Base-by-base conservation (phyloP, 1,284 basidiomycete species). In the Irpex rosettiformis region DNA sequence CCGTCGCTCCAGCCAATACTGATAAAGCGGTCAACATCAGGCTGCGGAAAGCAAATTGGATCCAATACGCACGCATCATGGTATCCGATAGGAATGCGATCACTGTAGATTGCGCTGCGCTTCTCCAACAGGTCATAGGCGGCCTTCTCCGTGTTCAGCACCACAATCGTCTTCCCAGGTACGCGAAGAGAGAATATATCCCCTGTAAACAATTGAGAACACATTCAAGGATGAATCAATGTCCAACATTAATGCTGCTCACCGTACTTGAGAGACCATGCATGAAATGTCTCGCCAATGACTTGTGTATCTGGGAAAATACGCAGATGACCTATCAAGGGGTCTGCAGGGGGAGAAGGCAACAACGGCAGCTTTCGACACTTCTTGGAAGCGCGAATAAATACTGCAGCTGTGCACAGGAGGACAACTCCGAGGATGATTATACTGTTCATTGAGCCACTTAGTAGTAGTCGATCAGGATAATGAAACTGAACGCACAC, bases 121-220 rank as follows among this genome's bases (percentile, higher is more conserved):
- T 71, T 74, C 18, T 74, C 74, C 51, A 77, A 59, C 3, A 77
- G 64, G 7, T 77, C 75, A 10, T 60, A 62, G 18, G 72, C 69
- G 0, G 67, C 66, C 53, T 69, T 58, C 6, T 62, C 54, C 8
- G 70, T 70, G 62, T 72, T 73, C 11, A 77, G 52, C 30, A 77
- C 58, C n/a, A 76, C 55, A 49, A 75, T 66, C 4, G 68, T 64
- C 16, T 64, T 65, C 1, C 73, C 74, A 69, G 43, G 51, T 71
- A 70, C 63, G 43, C 62, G 59, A 8, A 75, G 55, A 57, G 71
- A 70, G 30, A 75, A 65, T 28, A 77, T 62, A 47, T 74, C 72
- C 22, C 69, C 69, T 69, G 24, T 52, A 13, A 13, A 2, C 2
- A 11, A 25, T n/a, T 22, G 18, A 7, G n/a, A 47, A 18, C 21